These are phyloP conservation scores for Psilocybe azurescens DNA, from an alignment of 768 basidiomycete genomes.

Conservation along the genomic window DNA sequence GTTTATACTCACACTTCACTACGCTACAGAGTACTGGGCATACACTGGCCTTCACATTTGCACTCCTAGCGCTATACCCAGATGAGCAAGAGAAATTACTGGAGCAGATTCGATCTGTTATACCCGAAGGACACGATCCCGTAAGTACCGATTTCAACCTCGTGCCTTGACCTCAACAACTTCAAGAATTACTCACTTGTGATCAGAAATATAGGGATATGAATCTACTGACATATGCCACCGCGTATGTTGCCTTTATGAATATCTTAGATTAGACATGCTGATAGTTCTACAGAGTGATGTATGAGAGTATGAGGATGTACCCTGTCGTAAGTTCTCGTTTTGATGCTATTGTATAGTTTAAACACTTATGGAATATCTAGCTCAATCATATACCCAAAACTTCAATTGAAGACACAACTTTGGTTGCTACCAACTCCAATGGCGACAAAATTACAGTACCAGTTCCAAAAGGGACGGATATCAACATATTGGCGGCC, in stretches of 20 bases:
- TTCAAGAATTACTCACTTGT: not conserved
- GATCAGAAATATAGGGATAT: conserved; percentile 46
- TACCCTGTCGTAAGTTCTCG: conserved; percentile 44
- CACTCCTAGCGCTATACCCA: conserved; percentile 46
- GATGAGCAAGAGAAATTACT: conserved; percentile 51
- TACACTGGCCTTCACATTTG: conserved; percentile 45
- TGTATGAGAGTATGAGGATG: conserved; percentile 55
- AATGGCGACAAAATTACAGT: conserved; percentile 44
- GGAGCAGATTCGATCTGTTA: conserved; percentile 38
- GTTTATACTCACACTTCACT: too few species aligned
- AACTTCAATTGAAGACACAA: conserved; percentile 49
- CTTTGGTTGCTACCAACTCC: conserved; percentile 31
- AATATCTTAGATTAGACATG: too few species aligned
- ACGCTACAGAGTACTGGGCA: conserved; percentile 35
- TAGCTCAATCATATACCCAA: conserved; percentile 51
- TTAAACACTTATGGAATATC: not conserved
- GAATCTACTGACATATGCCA: conserved; percentile 40
- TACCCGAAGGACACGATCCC: conserved; percentile 35
- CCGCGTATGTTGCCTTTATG: conserved; percentile 32
- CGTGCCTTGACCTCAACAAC: not conserved
- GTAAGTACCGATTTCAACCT: conserved; percentile 23
- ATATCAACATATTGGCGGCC: conserved; percentile 39
- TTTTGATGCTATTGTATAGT: not conserved
- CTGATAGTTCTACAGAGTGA: conserved; percentile 36
- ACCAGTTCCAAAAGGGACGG: conserved; percentile 47